These are phyloP conservation scores for Mycena albidolilacea DNA, from an alignment of 768 basidiomycete genomes.

Conservation along the genomic window DNA sequence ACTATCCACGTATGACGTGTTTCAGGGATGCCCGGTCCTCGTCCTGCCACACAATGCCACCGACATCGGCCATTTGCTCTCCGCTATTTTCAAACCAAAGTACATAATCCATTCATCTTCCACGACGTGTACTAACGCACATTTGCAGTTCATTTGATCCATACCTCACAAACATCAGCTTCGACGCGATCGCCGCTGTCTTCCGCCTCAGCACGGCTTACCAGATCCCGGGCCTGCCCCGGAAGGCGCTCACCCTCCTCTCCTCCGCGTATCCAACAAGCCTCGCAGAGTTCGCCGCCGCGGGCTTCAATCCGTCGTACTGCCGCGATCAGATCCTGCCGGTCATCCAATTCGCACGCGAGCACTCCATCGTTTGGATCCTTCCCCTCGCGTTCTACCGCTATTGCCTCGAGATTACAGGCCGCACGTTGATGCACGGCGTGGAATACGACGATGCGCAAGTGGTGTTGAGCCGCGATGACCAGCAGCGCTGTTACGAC, in stretches of 20 bases:
- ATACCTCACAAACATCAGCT: background rate
- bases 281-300: background rate
- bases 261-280: slow-evolving; percentile 6
- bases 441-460: slow-evolving; percentile 13
- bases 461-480: background rate
- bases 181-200: slow-evolving; percentile 24
- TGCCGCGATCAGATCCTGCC: slow-evolving; percentile 11
- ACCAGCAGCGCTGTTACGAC: background rate
- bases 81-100: slow-evolving; percentile 18
- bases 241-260: slow-evolving; percentile 13
- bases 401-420: slow-evolving; percentile 12
- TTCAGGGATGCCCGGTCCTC: slow-evolving; percentile 12
- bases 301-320: slow-evolving; percentile 3
- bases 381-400: slow-evolving; percentile 25
- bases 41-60: background rate
- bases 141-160: slow-evolving; percentile 11
- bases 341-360: slow-evolving; percentile 13
- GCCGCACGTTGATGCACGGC: background rate
- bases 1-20: background rate
- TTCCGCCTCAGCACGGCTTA: slow-evolving; percentile 5
- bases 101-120: background rate
- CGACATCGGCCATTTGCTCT: slow-evolving; percentile 5
- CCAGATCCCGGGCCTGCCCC: background rate
- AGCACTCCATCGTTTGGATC: slow-evolving; percentile 13
- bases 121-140: background rate